These are phyloP conservation scores for Termitomyces sp. DNA, from an alignment of 768 basidiomycete genomes.

Conservation along the genomic window DNA sequence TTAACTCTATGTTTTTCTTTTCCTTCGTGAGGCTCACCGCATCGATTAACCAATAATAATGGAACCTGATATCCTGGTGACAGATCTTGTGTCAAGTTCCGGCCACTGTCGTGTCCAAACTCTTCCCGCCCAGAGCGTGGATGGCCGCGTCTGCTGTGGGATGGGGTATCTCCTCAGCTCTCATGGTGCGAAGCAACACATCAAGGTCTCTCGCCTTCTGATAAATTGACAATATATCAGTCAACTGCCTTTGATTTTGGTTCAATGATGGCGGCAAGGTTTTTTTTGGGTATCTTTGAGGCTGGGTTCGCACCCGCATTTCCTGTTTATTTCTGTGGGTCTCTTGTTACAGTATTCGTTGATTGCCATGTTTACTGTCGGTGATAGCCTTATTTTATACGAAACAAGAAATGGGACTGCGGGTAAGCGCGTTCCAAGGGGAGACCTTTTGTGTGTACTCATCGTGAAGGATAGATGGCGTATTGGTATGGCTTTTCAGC, in stretches of 20 bases:
- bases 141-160: constrained; percentile 61
- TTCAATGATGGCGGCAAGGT: constrained; percentile 50
- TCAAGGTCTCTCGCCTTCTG: neutral
- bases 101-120: constrained; percentile 58
- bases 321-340: constrained; percentile 72
- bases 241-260: constrained; percentile 56
- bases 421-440: constrained; percentile 29
- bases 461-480: constrained; percentile 39
- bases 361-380: neutral
- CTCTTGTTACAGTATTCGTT: neutral
- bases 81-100: constrained; percentile 72
- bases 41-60: neutral
- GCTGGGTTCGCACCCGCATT: constrained; percentile 75
- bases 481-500: constrained; percentile 86
- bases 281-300: constrained; percentile 74
- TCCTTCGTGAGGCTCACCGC: constrained; percentile 50
- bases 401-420: constrained; percentile 64
- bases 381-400: constrained; percentile 71
- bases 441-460: neutral
- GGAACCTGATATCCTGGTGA: neutral
- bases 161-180: constrained; percentile 72
- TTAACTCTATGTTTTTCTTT: constrained; percentile 74
- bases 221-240: constrained; percentile 25
- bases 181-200: constrained; percentile 45
- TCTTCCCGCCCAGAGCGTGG: constrained; percentile 65